A percentile compares a stretch with the other conserved stretches of the same genome.
phyloP scores from a whole-genome alignment of 495 filamentous ascomycete genomes.

The Letharia columbiana region DNA sequence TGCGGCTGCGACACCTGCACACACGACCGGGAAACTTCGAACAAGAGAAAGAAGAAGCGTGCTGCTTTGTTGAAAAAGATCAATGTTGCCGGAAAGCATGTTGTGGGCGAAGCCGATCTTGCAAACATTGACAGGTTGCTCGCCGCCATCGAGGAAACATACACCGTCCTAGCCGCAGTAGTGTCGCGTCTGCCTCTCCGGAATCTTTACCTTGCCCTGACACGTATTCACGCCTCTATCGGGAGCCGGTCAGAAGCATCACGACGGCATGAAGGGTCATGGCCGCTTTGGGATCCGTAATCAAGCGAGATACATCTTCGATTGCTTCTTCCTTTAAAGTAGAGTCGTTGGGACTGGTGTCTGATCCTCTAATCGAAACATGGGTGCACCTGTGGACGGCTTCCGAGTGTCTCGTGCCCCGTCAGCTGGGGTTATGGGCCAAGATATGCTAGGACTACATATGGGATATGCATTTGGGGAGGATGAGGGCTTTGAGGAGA shows the following conservation, averaged over 20 bases:
- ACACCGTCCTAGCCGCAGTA: conserved; percentile 23
- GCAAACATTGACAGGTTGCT: conserved; percentile 24
- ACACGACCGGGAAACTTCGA: conserved; percentile 22
- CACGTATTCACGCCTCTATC: neutral
- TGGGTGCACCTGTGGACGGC: conserved; percentile 32
- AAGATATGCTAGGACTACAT: conserved; percentile 33
- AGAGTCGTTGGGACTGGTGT: too few relatives aligned
- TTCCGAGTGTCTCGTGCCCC: conserved; percentile 30
- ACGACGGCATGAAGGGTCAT: too few relatives aligned
- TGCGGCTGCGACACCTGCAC: conserved; percentile 41
- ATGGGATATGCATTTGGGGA: conserved; percentile 32
- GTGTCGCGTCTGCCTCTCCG: conserved; percentile 30
- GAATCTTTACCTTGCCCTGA: conserved; percentile 27
- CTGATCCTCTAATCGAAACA: conserved; percentile 21
- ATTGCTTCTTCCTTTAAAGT: too few relatives aligned
- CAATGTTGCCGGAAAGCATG: conserved; percentile 9
- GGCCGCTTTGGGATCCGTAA: too few relatives aligned
- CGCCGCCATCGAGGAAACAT: conserved; percentile 29
- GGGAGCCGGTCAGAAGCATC: too few relatives aligned
- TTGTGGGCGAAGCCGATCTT: neutral
- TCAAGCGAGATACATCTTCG: too few relatives aligned
- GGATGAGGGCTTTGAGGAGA: conserved; percentile 35
- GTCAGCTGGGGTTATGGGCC: conserved; percentile 14
- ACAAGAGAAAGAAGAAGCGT: conserved; percentile 19
- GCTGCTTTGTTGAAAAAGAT: conserved; percentile 17